Conservation (phyloP, 495 filamentous ascomycete species). For the Lepraria neglecta region DNA sequence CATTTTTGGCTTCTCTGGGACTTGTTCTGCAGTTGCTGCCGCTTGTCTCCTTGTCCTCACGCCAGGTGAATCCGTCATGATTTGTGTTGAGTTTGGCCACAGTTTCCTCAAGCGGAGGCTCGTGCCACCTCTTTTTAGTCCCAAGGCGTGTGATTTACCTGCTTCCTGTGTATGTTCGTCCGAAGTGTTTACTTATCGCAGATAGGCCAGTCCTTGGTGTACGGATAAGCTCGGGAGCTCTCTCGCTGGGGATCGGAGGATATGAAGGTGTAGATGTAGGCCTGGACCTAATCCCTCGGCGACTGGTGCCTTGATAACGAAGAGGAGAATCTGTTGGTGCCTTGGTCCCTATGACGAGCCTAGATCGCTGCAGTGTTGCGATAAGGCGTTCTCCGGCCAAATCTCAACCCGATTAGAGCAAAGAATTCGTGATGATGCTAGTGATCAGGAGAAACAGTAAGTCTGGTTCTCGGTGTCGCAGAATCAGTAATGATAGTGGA, state of each 20-base stretch:
- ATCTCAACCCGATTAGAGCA: background rate
- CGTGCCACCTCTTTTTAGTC: background rate
- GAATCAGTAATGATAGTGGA: background rate
- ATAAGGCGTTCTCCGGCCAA: constrained; percentile 6
- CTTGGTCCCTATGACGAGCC: background rate
- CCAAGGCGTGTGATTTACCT: too few relatives aligned
- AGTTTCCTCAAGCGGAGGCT: background rate
- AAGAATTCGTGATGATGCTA: too few relatives aligned
- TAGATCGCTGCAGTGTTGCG: constrained; percentile 6
- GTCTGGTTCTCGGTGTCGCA: background rate
- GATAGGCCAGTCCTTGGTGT: background rate
- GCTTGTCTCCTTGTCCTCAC: constrained; percentile 20
- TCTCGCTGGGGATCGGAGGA: background rate
- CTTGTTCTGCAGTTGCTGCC: constrained; percentile 17
- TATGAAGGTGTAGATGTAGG: background rate
- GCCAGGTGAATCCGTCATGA: constrained; percentile 18
- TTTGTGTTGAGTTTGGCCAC: background rate
- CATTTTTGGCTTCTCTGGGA: constrained; percentile 12
- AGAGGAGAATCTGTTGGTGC: background rate
- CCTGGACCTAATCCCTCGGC: background rate
- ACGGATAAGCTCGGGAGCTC: constrained; percentile 3
- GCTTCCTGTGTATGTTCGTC: background rate
- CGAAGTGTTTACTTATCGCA: background rate
- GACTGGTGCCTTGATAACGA: background rate
- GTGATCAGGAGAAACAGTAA: background rate